Evolutionary conservation across 1,139 yeast genomes (phyloP).

Genomic region (Neolecta irregularis): DNA sequence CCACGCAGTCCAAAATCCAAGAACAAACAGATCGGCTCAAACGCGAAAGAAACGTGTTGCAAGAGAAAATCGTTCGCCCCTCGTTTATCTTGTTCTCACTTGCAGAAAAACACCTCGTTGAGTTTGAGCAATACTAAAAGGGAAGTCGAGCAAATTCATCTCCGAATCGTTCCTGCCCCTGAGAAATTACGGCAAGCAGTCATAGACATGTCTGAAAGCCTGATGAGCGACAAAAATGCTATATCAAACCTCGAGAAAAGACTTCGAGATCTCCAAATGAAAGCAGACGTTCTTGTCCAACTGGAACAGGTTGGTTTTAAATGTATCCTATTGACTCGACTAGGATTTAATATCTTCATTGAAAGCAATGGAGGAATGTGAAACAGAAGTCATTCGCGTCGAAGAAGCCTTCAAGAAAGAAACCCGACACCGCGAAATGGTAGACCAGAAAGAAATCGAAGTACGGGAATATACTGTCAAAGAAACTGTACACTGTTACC

Average conservation of each 20-base stretch:
- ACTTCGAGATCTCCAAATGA: conserved; percentile 36
- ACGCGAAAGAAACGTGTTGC: conserved; percentile 41
- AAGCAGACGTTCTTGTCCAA: conserved; percentile 45
- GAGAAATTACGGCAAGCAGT: conserved; percentile 41
- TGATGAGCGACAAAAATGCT: conserved; percentile 30
- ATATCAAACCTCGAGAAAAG: conserved; percentile 34
- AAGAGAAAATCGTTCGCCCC: conserved; percentile 22
- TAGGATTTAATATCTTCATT: conserved; percentile 3
- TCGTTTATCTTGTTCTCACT: background rate
- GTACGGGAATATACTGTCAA: conserved; percentile 31
- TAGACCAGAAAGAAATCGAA: conserved; percentile 33
- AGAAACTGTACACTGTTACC: conserved; percentile 24
- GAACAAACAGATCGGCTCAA: conserved; percentile 55
- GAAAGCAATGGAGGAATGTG: conserved; percentile 43
- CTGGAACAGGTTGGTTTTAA: conserved; percentile 41
- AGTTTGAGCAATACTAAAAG: conserved; percentile 41
- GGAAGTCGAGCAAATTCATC: conserved; percentile 44
- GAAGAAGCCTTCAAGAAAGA: conserved; percentile 31
- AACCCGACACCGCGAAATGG: conserved; percentile 32
- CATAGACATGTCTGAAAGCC: conserved; percentile 37
- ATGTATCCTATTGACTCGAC: conserved; percentile 22
- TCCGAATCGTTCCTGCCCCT: conserved; percentile 49
- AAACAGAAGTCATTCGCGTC: conserved; percentile 35
- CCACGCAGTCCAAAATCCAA: conserved; percentile 46
- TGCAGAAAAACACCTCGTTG: conserved; percentile 18